Base-by-base conservation (phyloP, 192 early-diverging fungal genomes). In the Mortierella antarctica region DNA sequence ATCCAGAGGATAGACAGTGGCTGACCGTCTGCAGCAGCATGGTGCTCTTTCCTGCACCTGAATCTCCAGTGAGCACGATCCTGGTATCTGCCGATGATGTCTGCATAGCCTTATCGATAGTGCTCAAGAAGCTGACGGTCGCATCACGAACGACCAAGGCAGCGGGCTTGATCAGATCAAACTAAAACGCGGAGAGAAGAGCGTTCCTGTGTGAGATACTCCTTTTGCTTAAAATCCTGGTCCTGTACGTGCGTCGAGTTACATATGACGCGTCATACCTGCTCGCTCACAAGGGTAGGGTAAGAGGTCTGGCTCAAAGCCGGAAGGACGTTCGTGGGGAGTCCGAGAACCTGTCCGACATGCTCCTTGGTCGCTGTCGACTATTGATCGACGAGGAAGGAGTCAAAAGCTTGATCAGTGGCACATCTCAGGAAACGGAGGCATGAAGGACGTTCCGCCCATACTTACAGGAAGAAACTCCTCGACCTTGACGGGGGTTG, bases 11-110 rank as follows among this genome's bases (percentile, higher is more conserved):
- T 14, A 84, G 66, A 47, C 82, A 77, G 65, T 83, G 83, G 52
- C 76, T 77, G 41, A 85, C 85, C 50, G 84, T 73, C 53, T 89
- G 88, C 54, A 89, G 51, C 47, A 89, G 57, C 13, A 83, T 18
- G 4, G 83, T 69, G 56, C 87, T 88, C 74, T 86, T 88, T 54
- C 88, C 88, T 23, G 78, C 57, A 53, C 88, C 88, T 12, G 73
- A 44, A 11, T 71, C 72, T 56, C 88, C 88, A 56, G 82, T 72
- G 47, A 85, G 72, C 10, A 82, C 74, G 42, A 82, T 64, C 54
- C 84, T 83, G 66, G 58, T 84, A 54, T 77, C 45, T 60, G 73
- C 31, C 56, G 74, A 84, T 14, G 74, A 68, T 0, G 57, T 66
- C 46, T 55, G 66, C 68, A 71, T 75, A 17, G 83, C 64, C 12